These are phyloP conservation scores for Alternaria triticina DNA, from an alignment of 2,329 filamentous ascomycete species.

Conservation along the genomic window DNA sequence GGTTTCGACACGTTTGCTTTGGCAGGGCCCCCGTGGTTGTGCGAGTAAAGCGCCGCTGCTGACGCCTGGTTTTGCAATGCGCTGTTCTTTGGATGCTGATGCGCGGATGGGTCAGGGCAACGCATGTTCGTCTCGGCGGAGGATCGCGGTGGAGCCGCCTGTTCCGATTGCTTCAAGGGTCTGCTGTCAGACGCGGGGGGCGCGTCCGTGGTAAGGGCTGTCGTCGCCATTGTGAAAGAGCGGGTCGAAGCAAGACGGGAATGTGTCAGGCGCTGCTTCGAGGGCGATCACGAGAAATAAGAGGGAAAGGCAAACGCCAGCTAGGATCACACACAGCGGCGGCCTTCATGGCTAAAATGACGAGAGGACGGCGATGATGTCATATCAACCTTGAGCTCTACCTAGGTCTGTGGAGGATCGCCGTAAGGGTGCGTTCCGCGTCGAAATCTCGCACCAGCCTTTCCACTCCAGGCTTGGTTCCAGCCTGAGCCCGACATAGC, in stretches of 20 bases:
- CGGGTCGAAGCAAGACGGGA: background rate
- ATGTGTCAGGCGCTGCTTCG: background rate
- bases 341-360: constrained; percentile 32
- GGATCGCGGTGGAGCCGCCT: constrained; percentile 28
- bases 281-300: background rate
- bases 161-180: constrained; percentile 27
- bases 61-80: constrained; percentile 61
- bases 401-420: constrained; percentile 20
- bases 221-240: constrained; percentile 33
- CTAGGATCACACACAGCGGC: constrained; percentile 4
- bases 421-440: constrained; percentile 12
- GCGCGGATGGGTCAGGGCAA: constrained; percentile 55
- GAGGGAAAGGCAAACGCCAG: background rate
- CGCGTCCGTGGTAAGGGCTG: constrained; percentile 25
- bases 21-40: constrained; percentile 45
- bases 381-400: constrained; percentile 17
- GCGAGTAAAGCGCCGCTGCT: constrained; percentile 66
- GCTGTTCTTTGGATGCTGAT: constrained; percentile 40
- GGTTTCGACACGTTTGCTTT: constrained; percentile 24
- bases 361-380: constrained; percentile 38
- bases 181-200: constrained; percentile 28
- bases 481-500: constrained; percentile 18
- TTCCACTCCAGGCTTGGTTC: constrained; percentile 12
- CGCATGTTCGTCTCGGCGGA: constrained; percentile 29
- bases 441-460: constrained; percentile 3